These are phyloP conservation scores for Omphalotus guepiniiformis DNA, from an alignment of 768 basidiomycete species.

Conservation along the genomic window DNA sequence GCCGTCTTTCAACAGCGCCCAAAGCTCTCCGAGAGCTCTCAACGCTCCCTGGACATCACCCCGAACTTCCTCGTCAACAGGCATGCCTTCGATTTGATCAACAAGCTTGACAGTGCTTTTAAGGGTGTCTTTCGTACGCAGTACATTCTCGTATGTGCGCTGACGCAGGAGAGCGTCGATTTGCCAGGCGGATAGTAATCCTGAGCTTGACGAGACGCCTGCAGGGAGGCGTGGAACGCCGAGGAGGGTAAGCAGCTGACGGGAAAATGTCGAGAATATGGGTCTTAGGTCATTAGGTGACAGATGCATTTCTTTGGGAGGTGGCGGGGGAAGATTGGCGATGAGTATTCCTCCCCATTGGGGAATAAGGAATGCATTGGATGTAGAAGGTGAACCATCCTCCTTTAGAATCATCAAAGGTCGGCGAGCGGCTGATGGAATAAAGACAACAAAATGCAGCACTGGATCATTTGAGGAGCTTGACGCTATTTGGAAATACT, in stretches of 20 bases:
- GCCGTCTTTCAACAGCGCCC: too few relatives aligned
- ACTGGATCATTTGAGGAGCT: conserved; percentile 92
- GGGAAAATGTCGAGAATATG: conserved; percentile 60
- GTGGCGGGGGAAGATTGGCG: conserved; percentile 49
- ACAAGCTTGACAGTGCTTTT: conserved; percentile 81
- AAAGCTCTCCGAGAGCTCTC: conserved; percentile 67
- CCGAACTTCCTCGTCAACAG: conserved; percentile 73
- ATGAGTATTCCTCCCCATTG: conserved; percentile 74
- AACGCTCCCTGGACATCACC: conserved; percentile 70
- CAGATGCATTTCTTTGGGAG: conserved; percentile 30
- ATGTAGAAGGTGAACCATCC: conserved; percentile 2
- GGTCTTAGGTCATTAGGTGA: conserved; percentile 41
- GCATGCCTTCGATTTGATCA: conserved; percentile 87
- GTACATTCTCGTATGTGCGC: conserved; percentile 65
- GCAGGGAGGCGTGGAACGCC: conserved; percentile 66
- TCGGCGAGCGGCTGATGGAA: conserved; percentile 65
- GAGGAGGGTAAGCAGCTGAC: conserved; percentile 75
- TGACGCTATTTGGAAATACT: conserved; percentile 55
- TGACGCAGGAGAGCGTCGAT: conserved; percentile 71
- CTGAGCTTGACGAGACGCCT: conserved; percentile 29
- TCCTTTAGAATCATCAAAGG: conserved; percentile 57
- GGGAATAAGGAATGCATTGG: conserved; percentile 8
- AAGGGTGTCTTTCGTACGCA: conserved; percentile 69
- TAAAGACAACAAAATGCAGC: conserved; percentile 85
- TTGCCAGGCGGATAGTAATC: conserved; percentile 61